Evolutionary conservation across 768 basidiomycete species (phyloP), one percentile per base, ranked within the genome.

Genomic region (Termitomyces sp.): DNA sequence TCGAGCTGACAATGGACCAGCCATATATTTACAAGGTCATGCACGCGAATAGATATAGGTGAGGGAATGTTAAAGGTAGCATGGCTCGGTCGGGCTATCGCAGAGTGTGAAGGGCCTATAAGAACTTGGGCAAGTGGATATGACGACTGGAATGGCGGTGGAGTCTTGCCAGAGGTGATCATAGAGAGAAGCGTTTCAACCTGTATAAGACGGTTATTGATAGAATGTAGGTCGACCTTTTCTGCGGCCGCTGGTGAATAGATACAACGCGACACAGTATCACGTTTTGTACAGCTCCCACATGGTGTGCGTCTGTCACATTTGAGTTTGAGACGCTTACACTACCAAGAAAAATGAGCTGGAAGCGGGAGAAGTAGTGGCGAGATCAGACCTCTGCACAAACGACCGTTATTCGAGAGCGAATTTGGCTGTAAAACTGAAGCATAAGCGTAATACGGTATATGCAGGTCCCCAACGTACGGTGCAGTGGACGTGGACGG

Each of bases 271-370:
- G 75, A 73, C 12, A 87, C 80, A 0, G 88, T 90, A 66, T 90
- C 87, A 60, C 90, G 86, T 67, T 92, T 92, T 18, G 83, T 79
- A 63, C 92, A 93, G 28, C 85, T 86, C 0, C 83, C 83, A 62
- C 91, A 93, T 0, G 91, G 91, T 3, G 78, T 83, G 22, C 86
- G 81, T 40, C 91, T 76, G 72, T 93, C 91, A 67, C 91, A 94
- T 74, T 87, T 91, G 54, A 93, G 79, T 65, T 94, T 94, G 54
- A 93, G 78, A 4, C 91, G 88, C 70, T 93, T 93, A 76, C 91
- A 94, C 88, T 93, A 67, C 43, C 18, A n/a, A 49, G 18, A 42
- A 36, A 57, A 53, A 28, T 60, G 58, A 55, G 59, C 57, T 40
- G 18, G 20, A 49, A 53, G 55, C 32, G 40, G 38, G 5, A 26